Evolutionary conservation across 2,329 filamentous ascomycete genomes (phyloP).

Genomic region (Colletotrichum magnum): DNA sequence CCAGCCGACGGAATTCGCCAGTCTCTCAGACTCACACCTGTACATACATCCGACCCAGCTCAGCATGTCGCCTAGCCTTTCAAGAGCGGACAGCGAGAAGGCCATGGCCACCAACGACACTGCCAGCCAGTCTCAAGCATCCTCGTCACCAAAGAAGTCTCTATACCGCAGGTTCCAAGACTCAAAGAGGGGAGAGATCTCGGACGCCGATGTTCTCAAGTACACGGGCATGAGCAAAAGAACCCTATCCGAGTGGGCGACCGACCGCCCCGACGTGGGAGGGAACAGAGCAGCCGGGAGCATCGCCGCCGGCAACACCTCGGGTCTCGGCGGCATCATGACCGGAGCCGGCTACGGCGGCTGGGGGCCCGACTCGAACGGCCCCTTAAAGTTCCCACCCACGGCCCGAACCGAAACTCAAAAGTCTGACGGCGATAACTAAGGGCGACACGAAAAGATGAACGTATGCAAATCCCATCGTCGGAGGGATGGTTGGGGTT

Average conservation of each 20-base stretch:
- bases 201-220: constrained; percentile 56
- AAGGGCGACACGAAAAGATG: too few species aligned
- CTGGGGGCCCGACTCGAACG: constrained; percentile 49
- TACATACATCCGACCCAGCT: too few species aligned
- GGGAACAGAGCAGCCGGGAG: constrained; percentile 55
- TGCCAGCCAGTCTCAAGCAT: too few species aligned
- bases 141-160: constrained; percentile 43
- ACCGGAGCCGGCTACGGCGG: constrained; percentile 50
- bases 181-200: constrained; percentile 49
- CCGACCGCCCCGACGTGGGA: constrained; percentile 54
- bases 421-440: too few species aligned
- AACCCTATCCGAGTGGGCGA: constrained; percentile 53
- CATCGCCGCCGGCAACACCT: constrained; percentile 45
- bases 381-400: constrained; percentile 54
- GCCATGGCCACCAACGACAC: too few species aligned
- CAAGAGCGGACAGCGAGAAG: too few species aligned
- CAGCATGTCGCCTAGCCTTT: too few species aligned
- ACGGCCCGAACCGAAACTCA: background rate
- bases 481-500: too few species aligned
- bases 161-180: constrained; percentile 50
- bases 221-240: constrained; percentile 56
- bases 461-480: too few species aligned
- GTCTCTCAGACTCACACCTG: too few species aligned
- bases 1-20: too few species aligned
- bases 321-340: constrained; percentile 48